A percentile compares a stretch with the other conserved stretches of the same genome.
Evolutionary conservation across 805 yeast genomes (phyloP).

Genomic region (Kluyveromyces aestuarii): DNA sequence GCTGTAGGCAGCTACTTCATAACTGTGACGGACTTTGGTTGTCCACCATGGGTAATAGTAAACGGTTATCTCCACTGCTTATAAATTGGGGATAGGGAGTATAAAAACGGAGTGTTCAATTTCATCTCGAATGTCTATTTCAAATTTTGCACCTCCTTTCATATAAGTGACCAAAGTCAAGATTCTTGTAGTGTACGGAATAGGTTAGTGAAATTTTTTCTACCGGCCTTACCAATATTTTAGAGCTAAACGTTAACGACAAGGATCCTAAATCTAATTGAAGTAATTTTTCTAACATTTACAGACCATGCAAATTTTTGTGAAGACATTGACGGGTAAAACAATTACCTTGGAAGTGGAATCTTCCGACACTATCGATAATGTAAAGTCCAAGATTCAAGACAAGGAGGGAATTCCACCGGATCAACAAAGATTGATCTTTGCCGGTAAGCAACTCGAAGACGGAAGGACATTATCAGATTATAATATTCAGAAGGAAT

Average conservation of each 20-base stretch:
- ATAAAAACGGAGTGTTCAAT: too few relatives aligned
- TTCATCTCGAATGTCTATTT: too few relatives aligned
- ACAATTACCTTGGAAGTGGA: conserved; percentile 81
- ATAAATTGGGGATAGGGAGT: not conserved
- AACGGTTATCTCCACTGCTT: not conserved
- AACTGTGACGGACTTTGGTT: not conserved
- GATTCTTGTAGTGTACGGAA: too few relatives aligned
- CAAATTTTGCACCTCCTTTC: too few relatives aligned
- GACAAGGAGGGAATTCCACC: conserved; percentile 97
- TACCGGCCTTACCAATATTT: not conserved
- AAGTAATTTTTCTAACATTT: conserved; percentile 19
- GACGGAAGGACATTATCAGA: conserved; percentile 93
- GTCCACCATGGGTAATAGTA: not conserved
- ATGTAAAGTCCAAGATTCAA: conserved; percentile 90
- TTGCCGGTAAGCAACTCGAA: conserved; percentile 94
- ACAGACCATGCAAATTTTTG: conserved; percentile 74
- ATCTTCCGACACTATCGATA: conserved; percentile 92
- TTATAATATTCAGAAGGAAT: conserved; percentile 93
- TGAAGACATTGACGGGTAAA: conserved; percentile 84
- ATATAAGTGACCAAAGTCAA: not conserved
- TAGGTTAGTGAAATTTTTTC: too few relatives aligned
- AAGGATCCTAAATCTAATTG: not conserved
- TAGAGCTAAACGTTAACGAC: not conserved
- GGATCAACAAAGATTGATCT: conserved; percentile 90
- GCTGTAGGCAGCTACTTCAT: not conserved